These are phyloP conservation scores for Cymbopogon citratus DNA, from an alignment of 176 grass and related monocot species.

Conservation along the genomic window DNA sequence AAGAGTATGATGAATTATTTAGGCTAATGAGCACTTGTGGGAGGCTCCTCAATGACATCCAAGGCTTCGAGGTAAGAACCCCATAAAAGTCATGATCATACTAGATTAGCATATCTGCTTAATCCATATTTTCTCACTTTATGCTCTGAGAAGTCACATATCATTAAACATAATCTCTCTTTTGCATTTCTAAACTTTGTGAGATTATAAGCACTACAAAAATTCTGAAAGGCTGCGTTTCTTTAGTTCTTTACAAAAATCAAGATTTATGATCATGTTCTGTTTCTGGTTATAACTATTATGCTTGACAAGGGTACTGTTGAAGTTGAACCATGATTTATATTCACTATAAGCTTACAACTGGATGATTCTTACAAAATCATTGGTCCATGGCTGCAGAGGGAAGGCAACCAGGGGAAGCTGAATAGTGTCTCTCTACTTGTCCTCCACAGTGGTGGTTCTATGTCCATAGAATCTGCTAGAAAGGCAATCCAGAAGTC, in stretches of 20 bases:
- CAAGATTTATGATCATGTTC: background rate
- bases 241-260: background rate
- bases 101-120: background rate
- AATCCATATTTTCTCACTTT: background rate
- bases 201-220: background rate
- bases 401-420: slow-evolving; percentile 61
- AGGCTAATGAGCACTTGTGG: slow-evolving; percentile 53
- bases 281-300: background rate
- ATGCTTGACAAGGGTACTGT: background rate
- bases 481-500: slow-evolving; percentile 16
- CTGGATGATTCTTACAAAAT: background rate
- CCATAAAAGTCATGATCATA: background rate
- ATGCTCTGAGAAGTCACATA: background rate
- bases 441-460: slow-evolving; percentile 31
- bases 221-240: background rate
- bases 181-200: background rate
- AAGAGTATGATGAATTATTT: slow-evolving; percentile 45
- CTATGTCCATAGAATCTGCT: slow-evolving; percentile 37
- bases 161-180: background rate
- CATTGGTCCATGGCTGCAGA: slow-evolving; percentile 19
- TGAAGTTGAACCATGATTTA: background rate
- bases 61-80: slow-evolving; percentile 42
- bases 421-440: slow-evolving; percentile 46
- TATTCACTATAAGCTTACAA: background rate
- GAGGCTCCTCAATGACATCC: slow-evolving; percentile 58